Percentiles rank a stretch among this genome's conserved stretches.
phyloP scores from a whole-genome alignment of 2,329 filamentous ascomycete species.

The Calonectria crousiana region DNA sequence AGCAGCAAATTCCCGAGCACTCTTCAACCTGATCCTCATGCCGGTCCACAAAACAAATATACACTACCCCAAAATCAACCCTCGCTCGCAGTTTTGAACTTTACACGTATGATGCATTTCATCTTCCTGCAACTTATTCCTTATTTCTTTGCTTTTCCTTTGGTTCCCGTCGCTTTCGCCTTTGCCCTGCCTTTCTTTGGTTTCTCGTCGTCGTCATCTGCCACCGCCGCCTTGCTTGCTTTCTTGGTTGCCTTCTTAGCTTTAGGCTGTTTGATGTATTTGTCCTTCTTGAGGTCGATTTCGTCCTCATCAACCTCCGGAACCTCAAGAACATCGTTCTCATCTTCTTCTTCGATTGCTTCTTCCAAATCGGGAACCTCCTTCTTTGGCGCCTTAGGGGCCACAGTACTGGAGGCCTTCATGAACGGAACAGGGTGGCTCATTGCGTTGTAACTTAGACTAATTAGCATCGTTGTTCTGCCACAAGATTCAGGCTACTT shows the following conservation, averaged over 20 bases:
- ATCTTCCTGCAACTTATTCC: not conserved
- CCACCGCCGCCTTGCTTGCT: conserved; percentile 56
- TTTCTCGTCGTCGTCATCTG: conserved; percentile 63
- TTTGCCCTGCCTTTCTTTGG: conserved; percentile 63
- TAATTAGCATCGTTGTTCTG: conserved; percentile 19
- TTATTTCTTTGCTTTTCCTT: conserved; percentile 62
- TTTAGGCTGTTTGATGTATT: conserved; percentile 95
- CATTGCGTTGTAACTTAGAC: conserved; percentile 84
- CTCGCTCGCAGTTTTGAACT: not conserved
- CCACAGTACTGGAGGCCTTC: conserved; percentile 84
- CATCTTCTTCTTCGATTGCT: conserved; percentile 92
- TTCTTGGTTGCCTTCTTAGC: conserved; percentile 66
- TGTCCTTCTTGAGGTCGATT: conserved; percentile 91
- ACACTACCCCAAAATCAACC: not conserved
- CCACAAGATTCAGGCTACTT: conserved; percentile 55
- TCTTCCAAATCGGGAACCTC: conserved; percentile 96
- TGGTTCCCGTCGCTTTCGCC: conserved; percentile 54
- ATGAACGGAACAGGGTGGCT: conserved; percentile 95
- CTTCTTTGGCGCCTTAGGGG: conserved; percentile 77
- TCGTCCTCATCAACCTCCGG: conserved; percentile 76
- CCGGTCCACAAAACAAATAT: not conserved
- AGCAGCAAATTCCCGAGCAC: not conserved
- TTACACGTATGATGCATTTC: not conserved
- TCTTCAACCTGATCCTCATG: not conserved
- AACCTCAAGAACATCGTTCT: conserved; percentile 70